These are phyloP conservation scores for Porcisia hertigi DNA, from an alignment of 208 protist genomes.

Conservation along the genomic window DNA sequence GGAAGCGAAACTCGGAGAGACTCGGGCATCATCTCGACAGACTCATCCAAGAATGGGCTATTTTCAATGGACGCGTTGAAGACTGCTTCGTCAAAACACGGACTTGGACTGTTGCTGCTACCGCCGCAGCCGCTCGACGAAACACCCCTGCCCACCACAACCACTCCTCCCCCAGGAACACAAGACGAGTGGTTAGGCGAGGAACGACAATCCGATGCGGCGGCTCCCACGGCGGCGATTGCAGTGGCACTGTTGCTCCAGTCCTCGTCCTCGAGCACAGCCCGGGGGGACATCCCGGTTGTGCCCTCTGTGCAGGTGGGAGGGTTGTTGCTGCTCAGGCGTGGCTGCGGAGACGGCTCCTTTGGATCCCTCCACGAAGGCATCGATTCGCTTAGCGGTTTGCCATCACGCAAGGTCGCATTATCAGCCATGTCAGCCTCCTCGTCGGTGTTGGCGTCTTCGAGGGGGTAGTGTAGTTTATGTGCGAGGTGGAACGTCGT, in stretches of 20 bases:
- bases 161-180: neutral
- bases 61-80: conserved; percentile 41
- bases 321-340: conserved; percentile 23
- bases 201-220: neutral
- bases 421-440: conserved; percentile 12
- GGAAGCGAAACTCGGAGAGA: conserved; percentile 26
- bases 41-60: conserved; percentile 24
- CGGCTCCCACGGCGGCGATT: neutral
- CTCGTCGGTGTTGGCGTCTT: conserved; percentile 32
- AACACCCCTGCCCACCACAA: neutral
- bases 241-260: neutral
- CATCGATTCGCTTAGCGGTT: conserved; percentile 16
- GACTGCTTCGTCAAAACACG: conserved; percentile 42
- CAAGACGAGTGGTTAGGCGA: neutral
- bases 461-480: conserved; percentile 69
- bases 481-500: conserved; percentile 67
- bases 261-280: neutral
- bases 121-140: conserved; percentile 11
- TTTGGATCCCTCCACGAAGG: conserved; percentile 8
- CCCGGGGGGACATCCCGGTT: neutral
- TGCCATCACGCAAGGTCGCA: conserved; percentile 6
- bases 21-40: conserved; percentile 29
- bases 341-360: conserved; percentile 49
- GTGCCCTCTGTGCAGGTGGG: neutral
- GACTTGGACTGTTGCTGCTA: conserved; percentile 42